Conservation (phyloP, 106 monocot genomes). For the Allium cepa region DNA sequence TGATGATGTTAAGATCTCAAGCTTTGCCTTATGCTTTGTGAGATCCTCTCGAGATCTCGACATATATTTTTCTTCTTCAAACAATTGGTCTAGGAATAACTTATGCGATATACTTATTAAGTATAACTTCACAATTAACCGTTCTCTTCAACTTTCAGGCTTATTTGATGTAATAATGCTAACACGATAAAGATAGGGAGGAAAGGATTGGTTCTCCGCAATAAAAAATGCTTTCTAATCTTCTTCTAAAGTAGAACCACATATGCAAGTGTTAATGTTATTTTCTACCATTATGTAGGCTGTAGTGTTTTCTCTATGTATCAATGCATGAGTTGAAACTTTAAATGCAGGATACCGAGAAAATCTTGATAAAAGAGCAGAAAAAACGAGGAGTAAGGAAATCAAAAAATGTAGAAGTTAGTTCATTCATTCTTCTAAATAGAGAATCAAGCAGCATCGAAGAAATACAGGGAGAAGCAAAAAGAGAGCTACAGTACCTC, state of each 20-base stretch:
- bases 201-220: conserved; percentile 79
- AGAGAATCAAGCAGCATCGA: conserved; percentile 82
- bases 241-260: conserved; percentile 35
- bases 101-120: too few species aligned
- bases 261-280: conserved; percentile 18
- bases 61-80: too few species aligned
- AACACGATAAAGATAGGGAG: conserved; percentile 65
- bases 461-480: conserved; percentile 69
- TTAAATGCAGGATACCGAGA: conserved; percentile 22
- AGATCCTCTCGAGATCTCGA: too few species aligned
- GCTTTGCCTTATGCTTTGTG: too few species aligned
- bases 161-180: conserved; percentile 6
- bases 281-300: not conserved
- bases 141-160: not conserved
- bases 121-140: too few species aligned
- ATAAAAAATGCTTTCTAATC: conserved; percentile 63
- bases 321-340: not conserved
- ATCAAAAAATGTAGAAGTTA: conserved; percentile 34
- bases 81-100: too few species aligned
- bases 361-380: conserved; percentile 34
- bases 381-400: conserved; percentile 40
- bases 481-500: conserved; percentile 33
- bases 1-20: too few species aligned
- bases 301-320: not conserved
- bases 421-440: conserved; percentile 46